phyloP scores from a whole-genome alignment of 75 land plant genomes.

The Picea glauca region DNA sequence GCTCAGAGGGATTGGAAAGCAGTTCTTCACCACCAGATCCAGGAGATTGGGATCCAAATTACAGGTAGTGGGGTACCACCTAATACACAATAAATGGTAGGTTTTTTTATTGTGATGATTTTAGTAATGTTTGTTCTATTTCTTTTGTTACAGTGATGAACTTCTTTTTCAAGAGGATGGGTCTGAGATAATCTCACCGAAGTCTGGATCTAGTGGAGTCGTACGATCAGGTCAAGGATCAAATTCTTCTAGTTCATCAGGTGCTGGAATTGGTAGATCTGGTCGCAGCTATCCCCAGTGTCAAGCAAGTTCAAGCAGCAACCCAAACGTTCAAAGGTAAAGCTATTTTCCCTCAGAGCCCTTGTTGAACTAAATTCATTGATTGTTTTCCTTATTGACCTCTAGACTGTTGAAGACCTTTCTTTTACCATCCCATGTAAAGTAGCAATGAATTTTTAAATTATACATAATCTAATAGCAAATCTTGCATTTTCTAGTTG shows the following conservation, averaged over 20 bases:
- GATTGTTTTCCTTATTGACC: background rate
- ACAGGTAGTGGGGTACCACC: slow-evolving; percentile 34
- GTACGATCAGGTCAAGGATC: slow-evolving; percentile 24
- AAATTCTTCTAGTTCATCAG: slow-evolving; percentile 11
- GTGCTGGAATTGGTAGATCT: slow-evolving; percentile 28
- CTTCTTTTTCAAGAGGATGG: slow-evolving; percentile 63
- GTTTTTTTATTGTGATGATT: background rate
- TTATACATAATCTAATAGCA: background rate
- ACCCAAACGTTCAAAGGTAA: slow-evolving; percentile 31
- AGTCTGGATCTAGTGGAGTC: slow-evolving; percentile 24
- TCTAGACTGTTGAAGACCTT: background rate
- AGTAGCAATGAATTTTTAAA: background rate
- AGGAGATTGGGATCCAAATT: slow-evolving; percentile 86
- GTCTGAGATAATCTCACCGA: slow-evolving; percentile 29
- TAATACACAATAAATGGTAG: background rate
- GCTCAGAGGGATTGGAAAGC: slow-evolving; percentile 36
- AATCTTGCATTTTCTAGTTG: background rate
- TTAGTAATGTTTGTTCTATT: background rate
- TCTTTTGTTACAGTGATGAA: slow-evolving; percentile 50
- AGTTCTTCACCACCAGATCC: slow-evolving; percentile 45
- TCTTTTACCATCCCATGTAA: background rate
- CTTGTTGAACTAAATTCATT: background rate
- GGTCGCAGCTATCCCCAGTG: slow-evolving; percentile 17
- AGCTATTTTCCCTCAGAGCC: background rate
- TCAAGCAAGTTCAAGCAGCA: slow-evolving; percentile 10